Conservation (phyloP, 805 yeast genomes). For the Komagataella ulmi region DNA sequence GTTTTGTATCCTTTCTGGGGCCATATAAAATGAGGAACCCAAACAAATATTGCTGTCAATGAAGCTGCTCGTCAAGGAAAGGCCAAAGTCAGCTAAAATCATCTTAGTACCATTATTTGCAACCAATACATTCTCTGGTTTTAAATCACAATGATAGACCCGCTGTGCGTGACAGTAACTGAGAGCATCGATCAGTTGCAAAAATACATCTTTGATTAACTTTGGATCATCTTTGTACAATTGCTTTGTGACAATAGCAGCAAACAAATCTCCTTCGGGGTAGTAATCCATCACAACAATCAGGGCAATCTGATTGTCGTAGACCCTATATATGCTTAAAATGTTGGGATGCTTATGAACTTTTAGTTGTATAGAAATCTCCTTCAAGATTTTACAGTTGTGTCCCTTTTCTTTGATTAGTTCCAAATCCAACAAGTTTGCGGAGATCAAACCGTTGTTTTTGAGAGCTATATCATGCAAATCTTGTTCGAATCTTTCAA, state of each 20-base stretch:
- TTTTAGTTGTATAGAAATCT: constrained; percentile 57
- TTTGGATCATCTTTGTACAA: constrained; percentile 41
- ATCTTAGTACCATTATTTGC: constrained; percentile 39
- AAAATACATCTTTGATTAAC: constrained; percentile 42
- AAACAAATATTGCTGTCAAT: constrained; percentile 65
- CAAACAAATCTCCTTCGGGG: constrained; percentile 77
- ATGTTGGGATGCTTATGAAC: constrained; percentile 75
- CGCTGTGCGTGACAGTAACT: constrained; percentile 70
- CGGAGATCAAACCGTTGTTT: constrained; percentile 13
- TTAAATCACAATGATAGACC: constrained; percentile 88
- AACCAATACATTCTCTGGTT: constrained; percentile 87
- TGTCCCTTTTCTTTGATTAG: constrained; percentile 20
- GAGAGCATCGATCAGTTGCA: constrained; percentile 74
- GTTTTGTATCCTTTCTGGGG: constrained; percentile 58
- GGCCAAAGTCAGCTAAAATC: constrained; percentile 78
- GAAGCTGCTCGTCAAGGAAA: constrained; percentile 49
- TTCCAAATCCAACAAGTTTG: constrained; percentile 20
- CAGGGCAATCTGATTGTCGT: constrained; percentile 42
- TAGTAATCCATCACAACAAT: constrained; percentile 80
- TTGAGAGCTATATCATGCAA: constrained; percentile 11
- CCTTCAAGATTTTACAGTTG: constrained; percentile 35
- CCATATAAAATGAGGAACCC: constrained; percentile 86
- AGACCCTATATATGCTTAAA: constrained; percentile 60
- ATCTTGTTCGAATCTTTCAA: constrained; percentile 15
- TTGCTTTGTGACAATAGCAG: constrained; percentile 66